Evolutionary conservation across 2,329 filamentous ascomycete species (phyloP).

Genomic region (Fusarium sp.): DNA sequence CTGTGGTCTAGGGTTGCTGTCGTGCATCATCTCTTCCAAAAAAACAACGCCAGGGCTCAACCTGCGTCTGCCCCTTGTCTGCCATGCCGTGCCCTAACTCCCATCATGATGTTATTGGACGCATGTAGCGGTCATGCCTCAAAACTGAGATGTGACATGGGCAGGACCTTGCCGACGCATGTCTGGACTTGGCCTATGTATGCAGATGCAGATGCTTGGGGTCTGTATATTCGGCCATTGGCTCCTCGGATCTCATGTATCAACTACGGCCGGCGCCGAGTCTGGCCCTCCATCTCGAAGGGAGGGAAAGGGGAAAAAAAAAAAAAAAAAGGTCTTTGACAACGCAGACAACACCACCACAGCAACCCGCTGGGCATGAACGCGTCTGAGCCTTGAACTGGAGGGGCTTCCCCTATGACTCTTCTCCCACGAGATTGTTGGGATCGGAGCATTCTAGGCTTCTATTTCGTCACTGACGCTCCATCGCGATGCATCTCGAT

Average conservation of each 20-base stretch:
- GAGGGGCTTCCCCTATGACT: constrained; percentile 40
- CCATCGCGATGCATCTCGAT: constrained; percentile 37
- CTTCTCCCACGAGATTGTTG: constrained; percentile 25
- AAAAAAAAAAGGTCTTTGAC: constrained; percentile 19
- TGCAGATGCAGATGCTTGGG: constrained; percentile 11
- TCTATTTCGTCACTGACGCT: constrained; percentile 41
- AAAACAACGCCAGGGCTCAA: constrained; percentile 20
- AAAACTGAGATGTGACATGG: constrained; percentile 35
- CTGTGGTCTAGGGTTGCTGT: constrained; percentile 35
- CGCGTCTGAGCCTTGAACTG: constrained; percentile 39
- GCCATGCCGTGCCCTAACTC: constrained; percentile 14
- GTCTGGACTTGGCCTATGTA: constrained; percentile 3
- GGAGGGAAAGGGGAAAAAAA: too few relatives aligned
- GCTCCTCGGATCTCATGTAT: constrained; percentile 21
- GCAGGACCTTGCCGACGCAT: constrained; percentile 14
- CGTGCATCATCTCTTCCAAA: constrained; percentile 2
- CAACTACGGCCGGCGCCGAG: constrained; percentile 28
- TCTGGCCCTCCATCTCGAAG: neutral
- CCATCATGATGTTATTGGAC: constrained; percentile 29
- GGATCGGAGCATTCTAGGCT: constrained; percentile 21
- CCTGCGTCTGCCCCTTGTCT: constrained; percentile 21
- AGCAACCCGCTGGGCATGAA: constrained; percentile 42
- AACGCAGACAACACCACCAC: constrained; percentile 40
- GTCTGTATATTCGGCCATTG: constrained; percentile 17
- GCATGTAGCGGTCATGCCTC: constrained; percentile 14